Base-by-base conservation (phyloP, 2,329 filamentous ascomycete species). In the Didymella pomorum region DNA sequence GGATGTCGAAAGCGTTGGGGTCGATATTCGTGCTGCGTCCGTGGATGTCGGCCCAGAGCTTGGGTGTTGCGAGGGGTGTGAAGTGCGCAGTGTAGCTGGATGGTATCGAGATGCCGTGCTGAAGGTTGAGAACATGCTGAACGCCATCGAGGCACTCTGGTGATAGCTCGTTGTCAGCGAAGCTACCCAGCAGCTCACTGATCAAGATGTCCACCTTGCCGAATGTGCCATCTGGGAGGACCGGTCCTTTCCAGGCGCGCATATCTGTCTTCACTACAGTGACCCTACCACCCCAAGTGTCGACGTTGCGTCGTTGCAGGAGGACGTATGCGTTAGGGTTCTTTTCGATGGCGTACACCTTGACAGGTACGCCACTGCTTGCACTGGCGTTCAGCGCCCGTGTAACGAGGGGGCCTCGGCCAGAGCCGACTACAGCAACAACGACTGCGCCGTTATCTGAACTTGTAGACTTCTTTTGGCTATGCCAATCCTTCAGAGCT, bases 241-340 rank as follows among this genome's bases (percentile, higher is more conserved):
- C 73, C 1, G 94, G 94, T 0, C 96, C 96, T 70, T 91, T 90
- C 96, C 96, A 99, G 59, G 89, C 89, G 47, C 95, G 89, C 95
- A 99, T 99, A 75, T 99, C 95, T 0, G 93, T 96, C 79, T 97
- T 96, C 64, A 98, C 89, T 29, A 99, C 86, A 1, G 89, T 93
- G 20, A 97, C 94, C 52, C 84, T 85, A 21, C 88, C 87, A 56
- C 82, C 84, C 95, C 95, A 99, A n/a, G 79, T 73, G 18, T 84
- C 86, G 63, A 89, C 83, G 71, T 98, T 98, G 72, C 96, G 92
- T 23, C 91, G 86, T 61, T 97, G 87, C 2, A 99, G 86, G 65
- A 97, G 88, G 7, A 99, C 93, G 74, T 94, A 98, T 0, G 95
- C 95, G 72, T 99, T 98, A 4, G 92, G 95, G 77, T 99, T 99